Evolutionary conservation across 2,329 filamentous ascomycete species (phyloP), one percentile per base, ranked within the genome.

Genomic region (Phaeosphaeriaceae sp.): DNA sequence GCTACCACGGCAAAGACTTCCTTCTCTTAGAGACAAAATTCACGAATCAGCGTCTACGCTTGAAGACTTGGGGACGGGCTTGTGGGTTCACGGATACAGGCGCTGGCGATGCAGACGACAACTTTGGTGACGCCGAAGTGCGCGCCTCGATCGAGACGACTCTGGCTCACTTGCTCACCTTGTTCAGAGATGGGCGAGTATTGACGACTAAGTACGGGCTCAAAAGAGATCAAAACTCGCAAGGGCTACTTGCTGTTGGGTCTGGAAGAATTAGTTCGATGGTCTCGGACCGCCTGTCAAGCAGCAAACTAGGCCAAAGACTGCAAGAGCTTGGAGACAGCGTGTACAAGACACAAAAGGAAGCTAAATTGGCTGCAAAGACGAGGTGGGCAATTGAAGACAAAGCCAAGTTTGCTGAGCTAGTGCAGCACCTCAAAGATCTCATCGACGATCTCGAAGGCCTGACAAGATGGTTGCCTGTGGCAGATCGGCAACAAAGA

Each of bases 1-100:
- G 43, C 43, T 46, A 46, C 23, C 43, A 46, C 23, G 43, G 43
- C 43, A n/a, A n/a, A 46, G 43, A 46, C 43, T 46, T 21, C 21
- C 21, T 46, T 17, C 43, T 46, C 43, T 21, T 46, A 4, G 43
- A 46, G 17, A 46, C 43, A 9, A 46, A 46, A n/a, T 46, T 22
- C 17, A 46, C 43, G 3, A 46, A 46, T 15, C 43, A 46, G 21
- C 7, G 43, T 2, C 23, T 46, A 21, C 43, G 43, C 3, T 23
- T 46, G 43, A 46, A 9, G 13, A 22, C 43, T 9, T 46, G 43
- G 43, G 43, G 43, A 6, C 19, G 21, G 9, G 43, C 43, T 15
- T 46, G 43, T 24, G 43, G 43, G 4, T 23, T 46, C 19, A 22
- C 23, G 11, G 4, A 46, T 23, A 4, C 13, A 40, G 15, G 15